A percentile compares a stretch with the other conserved stretches of the same genome.
phyloP scores from a whole-genome alignment of 2,329 filamentous ascomycete species.

The Clarireedia paspali region DNA sequence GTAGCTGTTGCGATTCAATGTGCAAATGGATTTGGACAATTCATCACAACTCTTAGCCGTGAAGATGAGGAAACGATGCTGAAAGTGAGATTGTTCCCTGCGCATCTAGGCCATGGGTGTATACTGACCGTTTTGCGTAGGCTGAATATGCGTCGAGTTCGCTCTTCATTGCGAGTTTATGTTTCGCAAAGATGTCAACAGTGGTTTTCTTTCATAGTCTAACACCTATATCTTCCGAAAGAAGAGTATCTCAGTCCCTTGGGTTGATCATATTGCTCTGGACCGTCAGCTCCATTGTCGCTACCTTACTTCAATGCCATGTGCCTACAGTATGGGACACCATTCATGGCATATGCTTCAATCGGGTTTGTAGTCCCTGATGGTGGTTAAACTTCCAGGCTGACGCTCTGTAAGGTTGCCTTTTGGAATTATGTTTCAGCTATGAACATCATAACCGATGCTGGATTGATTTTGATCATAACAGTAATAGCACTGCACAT shows the following conservation, averaged over 20 bases:
- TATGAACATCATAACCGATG: slow-evolving; percentile 7
- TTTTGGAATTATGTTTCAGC: slow-evolving; percentile 4
- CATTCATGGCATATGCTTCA: slow-evolving; percentile 1
- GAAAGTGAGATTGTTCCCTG: not conserved
- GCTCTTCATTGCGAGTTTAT: not conserved
- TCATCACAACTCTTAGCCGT: not conserved
- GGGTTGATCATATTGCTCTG: slow-evolving; percentile 3
- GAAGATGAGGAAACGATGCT: not conserved
- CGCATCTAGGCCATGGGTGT: too few relatives aligned
- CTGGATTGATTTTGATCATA: not conserved
- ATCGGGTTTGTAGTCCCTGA: not conserved
- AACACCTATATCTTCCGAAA: not conserved
- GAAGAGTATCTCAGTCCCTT: not conserved
- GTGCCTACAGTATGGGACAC: slow-evolving; percentile 1
- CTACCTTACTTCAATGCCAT: slow-evolving; percentile 2
- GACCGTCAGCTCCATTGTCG: not conserved
- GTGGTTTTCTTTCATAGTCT: not conserved
- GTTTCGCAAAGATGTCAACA: slow-evolving; percentile 4
- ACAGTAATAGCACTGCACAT: slow-evolving; percentile 3
- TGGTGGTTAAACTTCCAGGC: not conserved
- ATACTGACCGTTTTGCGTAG: not conserved
- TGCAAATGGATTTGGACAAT: slow-evolving; percentile 7
- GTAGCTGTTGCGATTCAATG: slow-evolving; percentile 2
- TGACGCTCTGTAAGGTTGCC: not conserved
- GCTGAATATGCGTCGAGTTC: slow-evolving; percentile 1